Conservation (phyloP, 176 grass and related monocot species). For the Zea luxurians region DNA sequence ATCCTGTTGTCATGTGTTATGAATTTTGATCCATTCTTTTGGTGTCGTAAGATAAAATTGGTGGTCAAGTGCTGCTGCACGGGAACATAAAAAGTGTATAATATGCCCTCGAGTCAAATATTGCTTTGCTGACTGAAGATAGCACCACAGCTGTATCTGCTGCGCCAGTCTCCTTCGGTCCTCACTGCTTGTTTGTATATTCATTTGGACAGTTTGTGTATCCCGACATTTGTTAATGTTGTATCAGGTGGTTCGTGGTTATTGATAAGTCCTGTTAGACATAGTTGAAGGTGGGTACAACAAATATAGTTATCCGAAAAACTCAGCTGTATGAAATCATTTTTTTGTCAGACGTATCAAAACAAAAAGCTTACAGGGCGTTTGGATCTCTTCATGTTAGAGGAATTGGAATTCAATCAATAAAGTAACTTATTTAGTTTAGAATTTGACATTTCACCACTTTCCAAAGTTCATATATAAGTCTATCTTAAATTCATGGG, state of each 20-base stretch:
- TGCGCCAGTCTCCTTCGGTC: neutral
- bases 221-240: neutral
- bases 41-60: constrained; percentile 62
- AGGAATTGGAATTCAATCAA: too few relatives aligned
- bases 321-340: too few relatives aligned
- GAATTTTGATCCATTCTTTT: constrained; percentile 85
- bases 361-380: too few relatives aligned
- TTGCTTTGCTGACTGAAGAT: neutral
- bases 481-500: too few relatives aligned
- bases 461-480: too few relatives aligned
- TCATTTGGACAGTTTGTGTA: neutral
- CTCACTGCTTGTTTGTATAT: neutral
- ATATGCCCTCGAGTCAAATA: constrained; percentile 8
- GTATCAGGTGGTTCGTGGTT: neutral
- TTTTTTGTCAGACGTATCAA: too few relatives aligned
- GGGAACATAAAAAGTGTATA: constrained; percentile 40
- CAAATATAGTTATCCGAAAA: too few relatives aligned
- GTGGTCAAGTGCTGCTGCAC: constrained; percentile 31
- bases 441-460: too few relatives aligned
- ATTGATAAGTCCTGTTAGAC: too few relatives aligned
- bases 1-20: constrained; percentile 51
- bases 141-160: neutral
- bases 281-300: too few relatives aligned
- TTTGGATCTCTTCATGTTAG: too few relatives aligned
- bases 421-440: too few relatives aligned